phyloP scores from a whole-genome alignment of 140 eudicot genomes.

The Cichorium intybus region DNA sequence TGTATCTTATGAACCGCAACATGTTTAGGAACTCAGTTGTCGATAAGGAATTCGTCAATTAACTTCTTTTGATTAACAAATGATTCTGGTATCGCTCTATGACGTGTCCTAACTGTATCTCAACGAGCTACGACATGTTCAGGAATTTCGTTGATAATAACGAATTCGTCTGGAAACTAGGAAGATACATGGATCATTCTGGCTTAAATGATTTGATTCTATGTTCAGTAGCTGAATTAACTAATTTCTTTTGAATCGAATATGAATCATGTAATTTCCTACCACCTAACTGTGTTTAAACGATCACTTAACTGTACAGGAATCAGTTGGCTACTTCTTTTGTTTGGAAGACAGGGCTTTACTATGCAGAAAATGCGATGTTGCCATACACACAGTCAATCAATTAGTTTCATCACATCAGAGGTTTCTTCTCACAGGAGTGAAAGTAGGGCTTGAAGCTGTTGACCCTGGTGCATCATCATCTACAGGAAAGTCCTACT shows the following conservation, averaged over 20 bases:
- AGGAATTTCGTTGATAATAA: not conserved
- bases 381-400: constrained; percentile 71
- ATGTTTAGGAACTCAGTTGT: not conserved
- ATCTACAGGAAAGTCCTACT: constrained; percentile 51
- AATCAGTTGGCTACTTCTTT: constrained; percentile 75
- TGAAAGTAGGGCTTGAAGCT: constrained; percentile 76
- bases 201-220: not conserved
- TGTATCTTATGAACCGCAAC: not conserved
- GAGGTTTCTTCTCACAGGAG: constrained; percentile 87
- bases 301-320: constrained; percentile 43
- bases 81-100: not conserved
- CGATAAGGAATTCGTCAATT: not conserved
- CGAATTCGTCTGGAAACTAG: not conserved
- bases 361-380: constrained; percentile 86
- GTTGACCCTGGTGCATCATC: constrained; percentile 45
- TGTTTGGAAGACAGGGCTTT: constrained; percentile 93
- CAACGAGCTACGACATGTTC: not conserved
- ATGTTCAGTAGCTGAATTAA: no score
- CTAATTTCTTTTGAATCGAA: no score
- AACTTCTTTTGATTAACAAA: no score
- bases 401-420: constrained; percentile 58
- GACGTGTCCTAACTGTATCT: not conserved
- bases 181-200: constrained; percentile 4
- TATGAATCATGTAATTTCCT: not conserved
- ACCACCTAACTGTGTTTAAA: not conserved